phyloP scores from a whole-genome alignment of 768 basidiomycete genomes.

The Pleurotus tuber-regium region DNA sequence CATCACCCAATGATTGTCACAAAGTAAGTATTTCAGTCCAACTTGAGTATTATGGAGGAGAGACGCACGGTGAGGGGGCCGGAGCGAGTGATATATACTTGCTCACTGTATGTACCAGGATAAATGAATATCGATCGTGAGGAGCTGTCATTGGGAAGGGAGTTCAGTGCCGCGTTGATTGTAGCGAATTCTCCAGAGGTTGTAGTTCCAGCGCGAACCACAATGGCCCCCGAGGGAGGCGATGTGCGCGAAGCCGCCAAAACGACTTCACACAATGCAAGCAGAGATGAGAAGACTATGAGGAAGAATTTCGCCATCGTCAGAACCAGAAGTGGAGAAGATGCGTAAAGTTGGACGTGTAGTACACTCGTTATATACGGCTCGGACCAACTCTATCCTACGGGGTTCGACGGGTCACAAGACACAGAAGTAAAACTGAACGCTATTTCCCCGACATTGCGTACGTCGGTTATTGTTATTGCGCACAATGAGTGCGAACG shows the following conservation, averaged over 20 bases:
- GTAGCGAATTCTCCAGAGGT: slow-evolving; percentile 38
- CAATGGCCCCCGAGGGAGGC: slow-evolving; percentile 40
- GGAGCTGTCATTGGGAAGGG: slow-evolving; percentile 39
- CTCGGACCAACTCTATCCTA: too few species aligned
- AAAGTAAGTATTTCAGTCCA: too few species aligned
- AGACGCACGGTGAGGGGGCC: slow-evolving; percentile 38
- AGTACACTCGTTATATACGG: not conserved
- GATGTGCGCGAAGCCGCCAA: slow-evolving; percentile 35
- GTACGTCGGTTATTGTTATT: not conserved
- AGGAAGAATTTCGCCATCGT: not conserved
- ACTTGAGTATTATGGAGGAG: too few species aligned
- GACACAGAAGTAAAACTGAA: not conserved
- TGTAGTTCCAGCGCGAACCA: slow-evolving; percentile 38
- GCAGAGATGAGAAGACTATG: not conserved
- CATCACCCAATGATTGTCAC: not conserved
- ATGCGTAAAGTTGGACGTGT: not conserved
- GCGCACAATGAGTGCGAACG: not conserved
- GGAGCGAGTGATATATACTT: slow-evolving; percentile 41
- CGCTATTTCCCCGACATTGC: not conserved
- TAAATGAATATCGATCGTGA: slow-evolving; percentile 43
- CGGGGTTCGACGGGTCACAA: not conserved
- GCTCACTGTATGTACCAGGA: slow-evolving; percentile 44
- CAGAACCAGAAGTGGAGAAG: not conserved
- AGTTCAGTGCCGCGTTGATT: slow-evolving; percentile 36
- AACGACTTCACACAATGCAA: slow-evolving; percentile 14